Percentiles rank a stretch among this genome's conserved stretches.
phyloP scores from a whole-genome alignment of 352 stramenopile species.

The Phytophthora foliorum region DNA sequence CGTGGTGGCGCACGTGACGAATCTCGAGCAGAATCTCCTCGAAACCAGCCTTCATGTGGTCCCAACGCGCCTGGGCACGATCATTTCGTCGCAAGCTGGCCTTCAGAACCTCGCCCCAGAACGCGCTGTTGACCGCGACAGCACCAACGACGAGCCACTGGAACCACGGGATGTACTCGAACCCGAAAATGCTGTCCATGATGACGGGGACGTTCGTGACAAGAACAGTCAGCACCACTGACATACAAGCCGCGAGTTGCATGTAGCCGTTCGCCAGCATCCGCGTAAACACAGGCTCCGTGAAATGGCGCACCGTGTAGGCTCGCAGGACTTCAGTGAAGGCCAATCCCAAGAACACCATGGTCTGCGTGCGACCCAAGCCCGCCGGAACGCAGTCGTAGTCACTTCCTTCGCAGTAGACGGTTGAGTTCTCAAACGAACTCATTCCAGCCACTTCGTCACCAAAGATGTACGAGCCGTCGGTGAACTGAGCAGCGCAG shows the following conservation, averaged over 20 bases:
- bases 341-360: conserved; percentile 75
- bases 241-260: conserved; percentile 62
- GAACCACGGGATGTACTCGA: conserved; percentile 73
- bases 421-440: conserved; percentile 45
- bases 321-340: conserved; percentile 83
- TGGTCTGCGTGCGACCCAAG: conserved; percentile 72
- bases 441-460: conserved; percentile 41
- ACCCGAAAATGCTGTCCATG: conserved; percentile 73
- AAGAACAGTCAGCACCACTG: conserved; percentile 60
- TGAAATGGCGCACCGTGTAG: conserved; percentile 84
- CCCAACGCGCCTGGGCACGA: conserved; percentile 47
- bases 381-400: conserved; percentile 71
- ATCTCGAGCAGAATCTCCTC: conserved; percentile 73
- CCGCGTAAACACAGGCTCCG: conserved; percentile 60
- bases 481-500: conserved; percentile 46
- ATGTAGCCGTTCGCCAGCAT: conserved; percentile 82
- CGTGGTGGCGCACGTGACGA: conserved; percentile 60
- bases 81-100: conserved; percentile 50
- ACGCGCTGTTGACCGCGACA: conserved; percentile 57
- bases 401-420: conserved; percentile 67
- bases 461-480: conserved; percentile 68
- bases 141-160: conserved; percentile 57
- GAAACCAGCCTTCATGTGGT: conserved; percentile 59
- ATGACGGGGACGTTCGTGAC: conserved; percentile 66
- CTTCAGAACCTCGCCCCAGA: conserved; percentile 73